phyloP scores from a whole-genome alignment of 2,329 filamentous ascomycete genomes.

The Ophiocordyceps camponoti-saundersi region DNA sequence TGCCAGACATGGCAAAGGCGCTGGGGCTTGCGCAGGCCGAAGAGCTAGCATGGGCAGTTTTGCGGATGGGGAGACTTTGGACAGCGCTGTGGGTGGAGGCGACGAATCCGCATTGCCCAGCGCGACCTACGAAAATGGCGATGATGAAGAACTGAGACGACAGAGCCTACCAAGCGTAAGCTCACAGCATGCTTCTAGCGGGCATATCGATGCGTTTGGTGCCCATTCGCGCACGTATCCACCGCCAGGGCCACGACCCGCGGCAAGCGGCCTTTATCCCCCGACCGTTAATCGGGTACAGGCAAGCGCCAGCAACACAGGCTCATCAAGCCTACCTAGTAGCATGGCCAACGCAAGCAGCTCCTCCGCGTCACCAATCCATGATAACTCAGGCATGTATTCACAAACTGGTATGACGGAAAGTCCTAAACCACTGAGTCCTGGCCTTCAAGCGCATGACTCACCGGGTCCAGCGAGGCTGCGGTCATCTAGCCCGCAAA shows the following conservation, averaged over 20 bases:
- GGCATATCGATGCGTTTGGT: constrained; percentile 28
- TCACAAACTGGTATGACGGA: constrained; percentile 63
- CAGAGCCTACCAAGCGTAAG: constrained; percentile 62
- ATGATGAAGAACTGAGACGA: constrained; percentile 46
- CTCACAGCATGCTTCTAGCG: constrained; percentile 43
- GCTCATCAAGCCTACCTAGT: constrained; percentile 31
- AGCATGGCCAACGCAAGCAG: constrained; percentile 31
- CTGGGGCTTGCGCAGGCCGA: constrained; percentile 85
- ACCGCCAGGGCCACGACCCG: constrained; percentile 39
- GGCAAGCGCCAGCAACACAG: constrained; percentile 31
- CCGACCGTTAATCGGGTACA: constrained; percentile 40
- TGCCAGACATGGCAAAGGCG: constrained; percentile 87
- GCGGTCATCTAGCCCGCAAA: constrained; percentile 47
- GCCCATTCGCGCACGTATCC: constrained; percentile 67
- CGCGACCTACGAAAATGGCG: constrained; percentile 35
- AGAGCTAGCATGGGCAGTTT: constrained; percentile 75
- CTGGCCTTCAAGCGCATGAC: constrained; percentile 38
- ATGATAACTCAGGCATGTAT: constrained; percentile 43
- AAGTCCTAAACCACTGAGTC: constrained; percentile 70
- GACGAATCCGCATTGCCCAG: constrained; percentile 42
- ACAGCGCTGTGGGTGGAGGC: constrained; percentile 27
- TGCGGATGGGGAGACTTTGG: constrained; percentile 59
- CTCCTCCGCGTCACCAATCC: constrained; percentile 27
- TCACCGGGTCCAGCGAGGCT: constrained; percentile 33
- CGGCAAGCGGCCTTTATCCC: constrained; percentile 40